Base-by-base conservation (phyloP, 148 eudicot genomes). In the Rhododendron kiyosumense region DNA sequence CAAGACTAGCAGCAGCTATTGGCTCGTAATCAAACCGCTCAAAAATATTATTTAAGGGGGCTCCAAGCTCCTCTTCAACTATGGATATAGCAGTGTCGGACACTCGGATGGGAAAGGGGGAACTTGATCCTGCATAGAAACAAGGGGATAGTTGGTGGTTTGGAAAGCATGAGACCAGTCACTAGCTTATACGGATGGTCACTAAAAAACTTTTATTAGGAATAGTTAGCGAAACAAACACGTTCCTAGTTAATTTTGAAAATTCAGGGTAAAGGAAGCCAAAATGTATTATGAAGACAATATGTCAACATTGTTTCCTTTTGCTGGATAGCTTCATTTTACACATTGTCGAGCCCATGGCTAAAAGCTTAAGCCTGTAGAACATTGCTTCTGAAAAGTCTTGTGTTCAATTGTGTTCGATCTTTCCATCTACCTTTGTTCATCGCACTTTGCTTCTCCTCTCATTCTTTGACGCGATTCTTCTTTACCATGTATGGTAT, bases 71-170 rank as follows among this genome's bases (percentile, higher is more conserved):
- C 87, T 97, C 98, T 90, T 95, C 94, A 81, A 95, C 94, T 84
- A 95, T 95, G 61, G 98, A 88, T 38, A 95, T 89, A 65, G 99
- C 98, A 63, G 93, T 93, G 65, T 95, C 91, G 61, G n/a, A n/a
- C n/a, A n/a, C n/a, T n/a, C n/a, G n/a, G 99, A 97, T 87, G 99
- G 96, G 88, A 97, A 97, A 85, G 99, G 99, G 88, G 99, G 99
- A 88, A 97, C 99, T 95, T 97, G 99, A 88, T 97, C 99, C 99
- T 97, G 91, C 88, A 91, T 34, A 87, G 83, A 38, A 85, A 88
- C 34, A 41, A 9, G 57, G 78, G 20, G 54, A 30, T 11, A 34
- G 41, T 71, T 2, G 34, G 41, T 15, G 20, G 76, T 71, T 71
- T 32, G 76, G 20, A 71, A 71, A 71, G 41, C 18, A 3, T 3